These are phyloP conservation scores for Lecanoromycetidae sp. DNA, from an alignment of 2,329 filamentous ascomycete species.

Conservation along the genomic window DNA sequence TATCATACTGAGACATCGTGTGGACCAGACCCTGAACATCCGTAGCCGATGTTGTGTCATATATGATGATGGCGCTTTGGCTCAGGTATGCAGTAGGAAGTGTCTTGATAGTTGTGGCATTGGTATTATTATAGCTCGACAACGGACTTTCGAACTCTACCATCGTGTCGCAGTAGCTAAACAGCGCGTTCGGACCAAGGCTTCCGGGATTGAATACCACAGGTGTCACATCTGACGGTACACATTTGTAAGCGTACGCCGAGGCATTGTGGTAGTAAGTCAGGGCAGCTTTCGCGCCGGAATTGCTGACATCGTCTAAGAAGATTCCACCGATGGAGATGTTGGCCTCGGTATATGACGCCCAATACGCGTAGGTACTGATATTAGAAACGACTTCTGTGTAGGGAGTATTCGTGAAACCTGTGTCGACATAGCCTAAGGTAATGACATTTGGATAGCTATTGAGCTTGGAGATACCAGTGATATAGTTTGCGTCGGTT, in stretches of 20 bases:
- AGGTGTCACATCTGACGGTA: neutral
- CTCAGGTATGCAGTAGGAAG: neutral
- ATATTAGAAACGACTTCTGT: slow-evolving; percentile 27
- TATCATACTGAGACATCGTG: slow-evolving; percentile 1
- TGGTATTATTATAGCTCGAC: neutral
- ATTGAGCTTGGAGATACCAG: slow-evolving; percentile 28
- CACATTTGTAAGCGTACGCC: neutral
- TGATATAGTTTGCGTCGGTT: slow-evolving; percentile 25
- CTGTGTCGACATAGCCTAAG: slow-evolving; percentile 33
- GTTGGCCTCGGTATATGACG: slow-evolving; percentile 14
- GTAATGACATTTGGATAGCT: slow-evolving; percentile 28
- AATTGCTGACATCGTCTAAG: slow-evolving; percentile 27
- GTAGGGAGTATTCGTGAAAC: slow-evolving; percentile 24
- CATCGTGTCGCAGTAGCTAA: slow-evolving; percentile 12
- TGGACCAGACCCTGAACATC: slow-evolving; percentile 6
- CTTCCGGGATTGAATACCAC: slow-evolving; percentile 13
- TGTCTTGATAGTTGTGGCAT: slow-evolving; percentile 3
- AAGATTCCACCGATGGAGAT: slow-evolving; percentile 30
- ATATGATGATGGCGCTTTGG: slow-evolving; percentile 5
- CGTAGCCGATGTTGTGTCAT: neutral
- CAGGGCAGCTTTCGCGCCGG: neutral
- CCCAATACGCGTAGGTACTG: slow-evolving; percentile 29
- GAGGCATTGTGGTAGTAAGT: slow-evolving; percentile 8
- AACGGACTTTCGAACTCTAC: slow-evolving; percentile 7
- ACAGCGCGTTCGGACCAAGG: slow-evolving; percentile 4